Base-by-base conservation (phyloP, 768 basidiomycete species). In the Mrakia hoshinonis region DNA sequence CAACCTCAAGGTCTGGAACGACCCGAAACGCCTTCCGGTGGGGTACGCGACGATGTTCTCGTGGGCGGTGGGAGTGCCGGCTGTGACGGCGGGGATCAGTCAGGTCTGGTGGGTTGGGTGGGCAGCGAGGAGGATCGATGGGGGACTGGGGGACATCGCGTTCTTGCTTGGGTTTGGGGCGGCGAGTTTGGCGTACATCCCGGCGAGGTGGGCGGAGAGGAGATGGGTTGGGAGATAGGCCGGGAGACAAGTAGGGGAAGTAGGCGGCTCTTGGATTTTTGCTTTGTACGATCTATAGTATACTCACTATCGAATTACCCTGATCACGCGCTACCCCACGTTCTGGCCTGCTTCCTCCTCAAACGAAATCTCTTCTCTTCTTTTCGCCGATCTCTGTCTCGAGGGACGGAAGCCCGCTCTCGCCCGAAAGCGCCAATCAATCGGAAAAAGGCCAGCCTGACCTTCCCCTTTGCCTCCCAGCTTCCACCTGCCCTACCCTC, bases 101-200 rank as follows among this genome's bases (percentile, higher is more conserved):
- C 70, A 72, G 47, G 47, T 58, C 22, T 72, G 70, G 70, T 72
- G 65, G 65, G 54, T 72, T n/a, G 70, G 70, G 29, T 72, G 70
- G 70, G 70, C 64, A 34, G 70, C 70, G 1, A 15, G 60, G 47
- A 36, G 54, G 18, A 72, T 72, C 55, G 43, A 72, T 26, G 70
- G 70, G 24, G 70, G 70, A 10, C 20, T 58, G 47, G 70, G 70
- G 36, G 70, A 72, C 54, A 72, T 72, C 13, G 70, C 64, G n/a
- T 72, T 72, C 48, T 48, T 72, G 34, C 47, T 72, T 18, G 70
- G 70, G 10, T 72, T 72, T 47, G 29, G 20, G 18, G 63, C 70
- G n/a, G 66, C 43, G 20, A 20, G n/a, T 4, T 2, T 64, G 4
- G 61, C 61, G 10, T 70, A 38, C 39, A 38, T 70, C 2, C 61